A percentile compares a stretch with the other conserved stretches of the same genome.
These are phyloP conservation scores for Glycine latifolia DNA, from an alignment of 306 rosid species.

Conservation along the genomic window DNA sequence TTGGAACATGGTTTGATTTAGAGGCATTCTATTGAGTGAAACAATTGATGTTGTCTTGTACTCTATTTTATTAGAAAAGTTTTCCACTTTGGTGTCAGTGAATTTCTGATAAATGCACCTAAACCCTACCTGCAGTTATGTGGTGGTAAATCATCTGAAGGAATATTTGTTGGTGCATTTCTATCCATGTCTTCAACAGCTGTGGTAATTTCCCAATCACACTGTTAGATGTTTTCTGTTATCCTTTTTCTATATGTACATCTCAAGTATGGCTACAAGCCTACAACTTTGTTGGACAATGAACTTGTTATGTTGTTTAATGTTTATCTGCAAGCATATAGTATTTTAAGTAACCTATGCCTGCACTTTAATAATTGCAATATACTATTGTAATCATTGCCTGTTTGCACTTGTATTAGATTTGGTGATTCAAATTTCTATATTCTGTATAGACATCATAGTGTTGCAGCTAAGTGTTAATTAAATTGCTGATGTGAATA, in stretches of 20 bases:
- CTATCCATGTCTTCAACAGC: conserved; percentile 98
- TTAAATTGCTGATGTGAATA: conserved; percentile 7
- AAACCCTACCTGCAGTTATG: conserved; percentile 79
- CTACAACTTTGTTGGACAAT: conserved; percentile 26
- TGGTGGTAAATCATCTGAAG: conserved; percentile 96
- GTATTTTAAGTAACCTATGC: conserved; percentile 33
- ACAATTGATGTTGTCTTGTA: conserved; percentile 14
- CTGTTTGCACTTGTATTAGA: conserved; percentile 26
- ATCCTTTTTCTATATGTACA: conserved; percentile 18
- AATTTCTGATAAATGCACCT: conserved; percentile 50
- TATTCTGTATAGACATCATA: conserved; percentile 30
- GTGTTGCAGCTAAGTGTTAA: conserved; percentile 22
- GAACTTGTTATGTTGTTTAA: background rate
- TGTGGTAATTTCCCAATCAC: conserved; percentile 68
- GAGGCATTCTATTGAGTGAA: conserved; percentile 41
- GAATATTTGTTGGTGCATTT: conserved; percentile 85
- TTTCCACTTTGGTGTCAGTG: conserved; percentile 35
- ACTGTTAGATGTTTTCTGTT: conserved; percentile 34
- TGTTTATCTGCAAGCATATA: conserved; percentile 17
- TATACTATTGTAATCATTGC: conserved; percentile 23
- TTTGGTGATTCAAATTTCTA: conserved; percentile 35
- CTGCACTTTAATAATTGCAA: conserved; percentile 28
- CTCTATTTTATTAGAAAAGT: background rate
- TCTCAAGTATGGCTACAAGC: conserved; percentile 23
- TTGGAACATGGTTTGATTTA: conserved; percentile 25